Evolutionary conservation across 495 filamentous ascomycete species (phyloP), one percentile per base, ranked within the genome.

Genomic region (Hyaloscypha finlandica): DNA sequence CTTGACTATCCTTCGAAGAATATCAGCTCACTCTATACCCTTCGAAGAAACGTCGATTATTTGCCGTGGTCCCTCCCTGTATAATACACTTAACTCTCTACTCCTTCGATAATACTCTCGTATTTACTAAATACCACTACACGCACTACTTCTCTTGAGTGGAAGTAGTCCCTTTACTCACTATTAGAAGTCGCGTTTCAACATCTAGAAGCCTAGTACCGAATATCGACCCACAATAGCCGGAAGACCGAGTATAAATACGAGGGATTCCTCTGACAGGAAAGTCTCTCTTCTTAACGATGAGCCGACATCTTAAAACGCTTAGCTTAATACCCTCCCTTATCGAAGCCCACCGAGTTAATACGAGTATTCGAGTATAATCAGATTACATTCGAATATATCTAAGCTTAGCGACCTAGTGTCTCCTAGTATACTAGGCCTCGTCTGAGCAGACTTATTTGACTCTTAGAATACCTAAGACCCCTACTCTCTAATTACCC

Each of bases 211-310:
- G 42, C 42, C 14, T 9, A 12, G 8, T 12, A 45, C 3, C 42
- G 42, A 45, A 45, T 12, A 45, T 20, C 29, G 25, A 22, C 30
- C 54, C 31, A 56, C 37, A 12, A 67, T 67, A 58, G 14, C 57
- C 9, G 39, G 37, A 33, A 52, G 64, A 67, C 66, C 73, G 51
- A 75, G 65, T 63, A 84, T 85, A 81, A 77, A 84, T 61, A 79
- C 77, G 30, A 76, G 77, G 69, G 79, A 84, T 71, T 80, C 83
- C 52, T 75, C 77, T 20, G 83, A 83, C 56, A 82, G 80, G 59
- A 74, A 74, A 70, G 81, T 85, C 56, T 84, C 83, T 57, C 77
- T 85, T 12, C 76, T 85, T 39, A 85, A 85, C 76, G 82, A 84
- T 65, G 83, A 85, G 53, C 68, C 68, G 32, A 70, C 74, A 63